phyloP scores from a whole-genome alignment of 306 rosid species.

The Dryas drummondii region DNA sequence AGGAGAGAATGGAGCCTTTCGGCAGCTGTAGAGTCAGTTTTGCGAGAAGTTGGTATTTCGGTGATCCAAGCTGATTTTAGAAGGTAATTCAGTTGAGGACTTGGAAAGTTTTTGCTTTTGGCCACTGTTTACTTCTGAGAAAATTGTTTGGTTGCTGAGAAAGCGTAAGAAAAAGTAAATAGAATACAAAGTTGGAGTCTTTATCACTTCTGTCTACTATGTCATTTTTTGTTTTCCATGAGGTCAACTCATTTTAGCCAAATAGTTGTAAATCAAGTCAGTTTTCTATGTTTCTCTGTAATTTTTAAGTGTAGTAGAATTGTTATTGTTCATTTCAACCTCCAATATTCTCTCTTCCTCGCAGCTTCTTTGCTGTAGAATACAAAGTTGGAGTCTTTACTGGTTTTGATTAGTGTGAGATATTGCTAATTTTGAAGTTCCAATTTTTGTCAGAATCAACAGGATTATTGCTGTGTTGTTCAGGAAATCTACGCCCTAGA shows the following conservation, averaged over 20 bases:
- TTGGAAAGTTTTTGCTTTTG: neutral
- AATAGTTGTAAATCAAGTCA: neutral
- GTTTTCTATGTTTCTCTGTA: neutral
- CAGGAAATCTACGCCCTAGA: neutral
- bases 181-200: neutral
- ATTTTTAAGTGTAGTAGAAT: neutral
- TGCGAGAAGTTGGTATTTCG: neutral
- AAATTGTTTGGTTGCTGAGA: neutral
- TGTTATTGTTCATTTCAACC: neutral
- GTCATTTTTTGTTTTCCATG: neutral
- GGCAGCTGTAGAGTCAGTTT: neutral
- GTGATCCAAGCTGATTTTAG: neutral
- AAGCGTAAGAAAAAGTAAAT: neutral
- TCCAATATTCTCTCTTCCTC: neutral
- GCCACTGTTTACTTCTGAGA: neutral
- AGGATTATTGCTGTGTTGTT: neutral
- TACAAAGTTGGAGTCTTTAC: no score
- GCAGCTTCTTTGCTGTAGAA: no score
- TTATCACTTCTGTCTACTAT: neutral
- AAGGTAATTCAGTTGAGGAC: slow-evolving; percentile 1
- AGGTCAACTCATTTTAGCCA: neutral
- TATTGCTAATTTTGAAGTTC: slow-evolving; percentile 13
- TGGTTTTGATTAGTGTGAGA: neutral
- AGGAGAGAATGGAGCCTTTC: neutral
- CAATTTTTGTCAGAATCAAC: neutral